Evolutionary conservation across 495 filamentous ascomycete species (phyloP), one percentile per base, ranked within the genome.

Genomic region (Lasiosphaeria hispida): DNA sequence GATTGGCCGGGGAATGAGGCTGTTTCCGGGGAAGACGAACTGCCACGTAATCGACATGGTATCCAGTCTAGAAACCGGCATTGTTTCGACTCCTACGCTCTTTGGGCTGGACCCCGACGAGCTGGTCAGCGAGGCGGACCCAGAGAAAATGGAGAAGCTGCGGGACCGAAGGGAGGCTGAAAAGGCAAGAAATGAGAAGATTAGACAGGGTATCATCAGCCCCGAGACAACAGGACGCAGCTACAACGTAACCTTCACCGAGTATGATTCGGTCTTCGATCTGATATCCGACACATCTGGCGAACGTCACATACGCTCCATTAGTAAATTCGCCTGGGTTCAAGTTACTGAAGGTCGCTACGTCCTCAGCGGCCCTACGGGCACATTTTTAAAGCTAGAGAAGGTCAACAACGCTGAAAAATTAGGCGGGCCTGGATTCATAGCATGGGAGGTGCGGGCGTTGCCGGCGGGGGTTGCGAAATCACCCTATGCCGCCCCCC

Each of bases 1-100:
- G 94, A 96, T 99, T 48, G 94, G 94, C 0, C 85, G 94, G 58
- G 94, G 94, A 0, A 87, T 97, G 81, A 85, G 94, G 36, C 73
- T 96, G 34, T 79, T 87, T 65, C 77, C 87, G 2, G 88, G 80
- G 1, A 99, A 99, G 68, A 70, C 85, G 40, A 83, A 97, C 64
- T 99, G 94, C 62, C 94, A 97, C 69, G 78, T 99, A 45, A 94
- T 99, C 60, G 94, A 99, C 69, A 92, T 99, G 90, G 94, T 97
- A 0, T 85, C 90, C 0, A 87, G 84, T 10, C 75, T 97, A 11
- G 80, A 83, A 53, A 86, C 85, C 0, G 94, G 95, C 0, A 87
- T 99, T 50, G 77, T 96, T 1, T 92, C 91, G 10, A 91, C 88
- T 0, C 95, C 94, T 1, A 97, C 94, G 0, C 76, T 99, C 8